A percentile compares a stretch with the other conserved stretches of the same genome.
These are phyloP conservation scores for Phlegmacium glaucopus DNA, from an alignment of 768 basidiomycete genomes.

Conservation along the genomic window DNA sequence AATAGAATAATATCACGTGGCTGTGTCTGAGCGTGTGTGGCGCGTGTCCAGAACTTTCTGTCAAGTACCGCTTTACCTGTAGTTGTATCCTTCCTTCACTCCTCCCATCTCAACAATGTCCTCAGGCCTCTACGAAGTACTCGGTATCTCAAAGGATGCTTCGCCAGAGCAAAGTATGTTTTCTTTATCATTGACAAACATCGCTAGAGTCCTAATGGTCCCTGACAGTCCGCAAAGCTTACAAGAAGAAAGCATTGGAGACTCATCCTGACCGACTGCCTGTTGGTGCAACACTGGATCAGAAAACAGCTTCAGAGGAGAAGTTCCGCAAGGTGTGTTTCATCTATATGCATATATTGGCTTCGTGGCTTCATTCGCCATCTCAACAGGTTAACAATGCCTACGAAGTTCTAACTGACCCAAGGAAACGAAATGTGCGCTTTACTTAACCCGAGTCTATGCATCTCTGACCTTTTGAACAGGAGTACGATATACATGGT, in stretches of 20 bases:
- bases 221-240: conserved; percentile 68
- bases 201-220: conserved; percentile 1
- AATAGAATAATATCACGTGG: conserved; percentile 20
- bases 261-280: conserved; percentile 77
- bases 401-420: conserved; percentile 69
- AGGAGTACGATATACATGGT: conserved; percentile 71
- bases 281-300: conserved; percentile 47
- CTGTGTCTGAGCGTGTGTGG: conserved; percentile 19
- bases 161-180: conserved; percentile 61
- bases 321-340: conserved; percentile 37
- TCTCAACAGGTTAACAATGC: conserved; percentile 63
- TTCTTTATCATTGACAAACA: conserved; percentile 1
- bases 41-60: conserved; percentile 30
- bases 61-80: conserved; percentile 1
- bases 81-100: background rate
- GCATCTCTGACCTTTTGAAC: conserved; percentile 6
- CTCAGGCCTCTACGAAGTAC: conserved; percentile 59
- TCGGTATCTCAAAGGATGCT: conserved; percentile 53
- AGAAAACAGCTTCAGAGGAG: conserved; percentile 63
- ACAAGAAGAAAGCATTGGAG: conserved; percentile 64
- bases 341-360: background rate
- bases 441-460: background rate
- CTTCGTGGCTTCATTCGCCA: conserved; percentile 11
- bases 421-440: conserved; percentile 52
- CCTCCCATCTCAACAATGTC: conserved; percentile 35